Evolutionary conservation across 1,139 yeast genomes (phyloP), one percentile per base, ranked within the genome.

Genomic region (Suhomyces choctaworum): DNA sequence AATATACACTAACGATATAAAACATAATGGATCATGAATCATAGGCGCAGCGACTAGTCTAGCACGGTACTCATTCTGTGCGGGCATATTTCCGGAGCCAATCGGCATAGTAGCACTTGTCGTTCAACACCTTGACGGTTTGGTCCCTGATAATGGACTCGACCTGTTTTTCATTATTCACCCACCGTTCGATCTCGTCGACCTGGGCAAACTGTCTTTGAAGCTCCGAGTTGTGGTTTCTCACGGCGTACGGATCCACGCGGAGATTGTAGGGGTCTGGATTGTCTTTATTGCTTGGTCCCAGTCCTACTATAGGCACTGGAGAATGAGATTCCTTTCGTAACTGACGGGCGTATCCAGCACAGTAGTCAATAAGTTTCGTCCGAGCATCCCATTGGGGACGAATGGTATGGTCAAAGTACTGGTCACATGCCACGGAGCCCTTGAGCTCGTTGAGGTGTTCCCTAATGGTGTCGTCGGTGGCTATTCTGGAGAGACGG

Each of bases 171-270:
- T 70, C 75, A 42, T 67, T 70, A 2, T 45, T 41, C 15, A 62
- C 58, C 76, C 76, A 70, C 31, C 52, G 54, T 19, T 64, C 66
- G 4, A 70, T 54, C 5, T 52, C 35, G 27, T 63, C 65, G 31
- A 65, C 55, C 25, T 52, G 46, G 2, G 46, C 39, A 32, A 42
- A 63, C 36, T 54, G 64, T 15, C 46, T 47, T 15, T 56, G 47
- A 5, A 57, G 21, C 15, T 45, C 39, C 14, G 56, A 55, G 14
- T 51, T 50, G 30, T 59, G 52, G 34, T 54, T 51, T 36, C 53
- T 56, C 17, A 48, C 41, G 5, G 75, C 74, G 39, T 70, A 70
- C 0, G 76, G 76, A 41, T 70, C 73, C 7, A 58, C 41, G 19
- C 73, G 46, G 27, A 68, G 52, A 43, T 69, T 68, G 19, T 17